Evolutionary conservation across 2,329 filamentous ascomycete genomes (phyloP).

Genomic region (Penicillium sp.): DNA sequence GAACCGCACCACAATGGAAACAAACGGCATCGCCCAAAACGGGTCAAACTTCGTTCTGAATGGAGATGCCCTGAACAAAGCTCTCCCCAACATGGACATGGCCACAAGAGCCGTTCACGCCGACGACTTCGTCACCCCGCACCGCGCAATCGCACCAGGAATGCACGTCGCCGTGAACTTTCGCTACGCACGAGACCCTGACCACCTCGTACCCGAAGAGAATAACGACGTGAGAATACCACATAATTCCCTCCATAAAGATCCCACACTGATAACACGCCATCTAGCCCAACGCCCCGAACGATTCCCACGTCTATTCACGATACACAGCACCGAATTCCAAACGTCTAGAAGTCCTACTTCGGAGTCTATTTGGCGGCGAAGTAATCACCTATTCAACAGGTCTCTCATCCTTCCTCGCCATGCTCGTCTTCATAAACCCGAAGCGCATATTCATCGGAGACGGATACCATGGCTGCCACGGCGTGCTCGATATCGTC

Average conservation of each 20-base stretch:
- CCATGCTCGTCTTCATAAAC: conserved; percentile 76
- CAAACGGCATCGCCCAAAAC: background rate
- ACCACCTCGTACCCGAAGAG: conserved; percentile 11
- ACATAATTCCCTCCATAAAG: background rate
- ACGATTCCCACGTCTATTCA: conserved; percentile 15
- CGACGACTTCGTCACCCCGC: conserved; percentile 17
- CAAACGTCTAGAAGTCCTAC: conserved; percentile 10
- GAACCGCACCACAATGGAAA: conserved; percentile 4
- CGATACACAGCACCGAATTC: conserved; percentile 17
- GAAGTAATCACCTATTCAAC: conserved; percentile 68
- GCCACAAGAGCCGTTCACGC: conserved; percentile 16
- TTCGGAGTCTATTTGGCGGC: conserved; percentile 12
- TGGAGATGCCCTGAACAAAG: conserved; percentile 1
- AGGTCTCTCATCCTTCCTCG: conserved; percentile 85
- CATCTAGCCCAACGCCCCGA: conserved; percentile 10
- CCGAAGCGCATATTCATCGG: conserved; percentile 80
- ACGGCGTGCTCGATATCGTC: conserved; percentile 78
- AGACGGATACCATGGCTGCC: conserved; percentile 88
- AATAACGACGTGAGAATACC: conserved; percentile 10
- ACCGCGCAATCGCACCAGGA: conserved; percentile 16
- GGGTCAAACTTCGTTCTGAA: conserved; percentile 9
- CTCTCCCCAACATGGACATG: conserved; percentile 10
- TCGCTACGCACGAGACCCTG: conserved; percentile 14
- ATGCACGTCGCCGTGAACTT: conserved; percentile 21
- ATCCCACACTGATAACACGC: background rate